Evolutionary conservation across 2,329 filamentous ascomycete species (phyloP).

Genomic region (Ophiostoma ips): DNA sequence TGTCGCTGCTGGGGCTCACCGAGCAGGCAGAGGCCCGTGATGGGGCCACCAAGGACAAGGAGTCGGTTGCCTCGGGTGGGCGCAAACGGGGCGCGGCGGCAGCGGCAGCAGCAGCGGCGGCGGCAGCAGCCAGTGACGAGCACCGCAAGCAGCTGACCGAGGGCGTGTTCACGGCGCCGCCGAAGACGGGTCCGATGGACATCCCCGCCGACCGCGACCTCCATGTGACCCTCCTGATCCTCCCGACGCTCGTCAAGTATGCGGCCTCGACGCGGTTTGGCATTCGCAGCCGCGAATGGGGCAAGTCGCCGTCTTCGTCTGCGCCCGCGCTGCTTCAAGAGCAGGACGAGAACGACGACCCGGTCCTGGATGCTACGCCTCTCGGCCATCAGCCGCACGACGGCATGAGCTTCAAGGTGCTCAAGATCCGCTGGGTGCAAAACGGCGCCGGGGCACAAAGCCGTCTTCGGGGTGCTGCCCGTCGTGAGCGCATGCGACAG

Average conservation of each 20-base stretch:
- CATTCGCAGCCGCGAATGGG: slow-evolving; percentile 69
- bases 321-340: not conserved
- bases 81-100: not conserved
- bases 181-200: slow-evolving; percentile 44
- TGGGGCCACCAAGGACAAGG: not conserved
- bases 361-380: not conserved
- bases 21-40: slow-evolving; percentile 19
- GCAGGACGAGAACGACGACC: not conserved
- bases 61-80: not conserved
- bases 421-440: slow-evolving; percentile 71
- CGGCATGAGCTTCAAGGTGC: slow-evolving; percentile 78
- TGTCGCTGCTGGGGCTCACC: slow-evolving; percentile 47
- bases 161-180: slow-evolving; percentile 37
- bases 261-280: slow-evolving; percentile 62
- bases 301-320: slow-evolving; percentile 16
- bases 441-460: slow-evolving; percentile 51
- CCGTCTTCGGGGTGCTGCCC: slow-evolving; percentile 39
- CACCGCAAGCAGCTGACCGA: slow-evolving; percentile 17
- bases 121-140: not conserved
- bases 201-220: slow-evolving; percentile 60
- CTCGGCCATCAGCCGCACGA: slow-evolving; percentile 42
- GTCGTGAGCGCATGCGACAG: slow-evolving; percentile 42
- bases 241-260: slow-evolving; percentile 69
- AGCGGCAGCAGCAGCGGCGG: not conserved
- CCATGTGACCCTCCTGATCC: slow-evolving; percentile 72